These are phyloP conservation scores for Epicoccum nigrum DNA, from an alignment of 2,329 filamentous ascomycete genomes.

Conservation along the genomic window DNA sequence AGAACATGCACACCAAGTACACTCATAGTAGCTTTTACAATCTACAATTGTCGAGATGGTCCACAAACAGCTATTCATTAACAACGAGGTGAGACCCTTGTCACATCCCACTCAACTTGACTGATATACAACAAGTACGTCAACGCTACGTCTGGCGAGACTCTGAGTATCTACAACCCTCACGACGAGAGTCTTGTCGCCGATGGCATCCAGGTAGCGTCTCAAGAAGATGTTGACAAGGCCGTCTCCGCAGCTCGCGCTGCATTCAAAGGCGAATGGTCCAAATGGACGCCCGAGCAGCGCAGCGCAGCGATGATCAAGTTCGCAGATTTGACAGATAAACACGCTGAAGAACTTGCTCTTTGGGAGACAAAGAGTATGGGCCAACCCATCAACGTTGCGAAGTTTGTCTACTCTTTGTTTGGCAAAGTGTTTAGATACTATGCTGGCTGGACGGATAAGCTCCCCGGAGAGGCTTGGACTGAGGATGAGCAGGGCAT, in stretches of 20 bases:
- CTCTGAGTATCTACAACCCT: conserved; percentile 32
- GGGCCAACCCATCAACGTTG: conserved; percentile 20
- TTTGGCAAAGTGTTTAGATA: conserved; percentile 25
- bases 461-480: conserved; percentile 23
- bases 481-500: conserved; percentile 12
- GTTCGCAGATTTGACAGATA: conserved; percentile 34
- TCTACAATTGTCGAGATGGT: conserved; percentile 13
- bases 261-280: conserved; percentile 32
- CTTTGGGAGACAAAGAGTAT: conserved; percentile 25
- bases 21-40: not conserved
- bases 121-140: conserved; percentile 23
- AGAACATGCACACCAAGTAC: too few relatives aligned
- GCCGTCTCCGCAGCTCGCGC: conserved; percentile 33
- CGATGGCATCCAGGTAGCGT: conserved; percentile 31
- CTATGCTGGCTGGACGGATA: conserved; percentile 33
- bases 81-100: conserved; percentile 31
- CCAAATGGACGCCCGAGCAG: conserved; percentile 25
- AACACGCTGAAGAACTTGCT: conserved; percentile 19
- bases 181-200: conserved; percentile 32
- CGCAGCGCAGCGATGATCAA: conserved; percentile 32
- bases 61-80: conserved; percentile 33
- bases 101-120: not conserved
- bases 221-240: conserved; percentile 32
- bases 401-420: conserved; percentile 14
- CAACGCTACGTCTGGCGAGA: conserved; percentile 29